phyloP scores from a whole-genome alignment of 139 green algal species.

The Eudorina sp. region DNA sequence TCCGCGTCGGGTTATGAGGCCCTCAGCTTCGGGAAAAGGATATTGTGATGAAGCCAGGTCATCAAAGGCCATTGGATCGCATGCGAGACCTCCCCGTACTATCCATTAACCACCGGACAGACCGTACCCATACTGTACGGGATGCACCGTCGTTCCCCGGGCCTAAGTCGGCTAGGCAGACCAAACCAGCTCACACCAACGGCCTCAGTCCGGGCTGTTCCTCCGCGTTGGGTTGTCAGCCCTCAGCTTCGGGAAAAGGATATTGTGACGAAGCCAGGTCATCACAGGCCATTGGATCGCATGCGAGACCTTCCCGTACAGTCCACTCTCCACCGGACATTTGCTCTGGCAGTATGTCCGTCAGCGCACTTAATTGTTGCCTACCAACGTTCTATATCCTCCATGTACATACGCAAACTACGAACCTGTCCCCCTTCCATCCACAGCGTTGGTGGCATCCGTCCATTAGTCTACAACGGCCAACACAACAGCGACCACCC shows the following conservation, averaged over 20 bases:
- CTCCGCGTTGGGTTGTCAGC: background rate
- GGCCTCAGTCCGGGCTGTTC: slow-evolving; percentile 23
- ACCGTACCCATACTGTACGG: too few relatives aligned
- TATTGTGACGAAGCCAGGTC: slow-evolving; percentile 1
- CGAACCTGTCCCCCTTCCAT: background rate
- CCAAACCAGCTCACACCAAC: background rate
- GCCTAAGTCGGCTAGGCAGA: too few relatives aligned
- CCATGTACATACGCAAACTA: too few relatives aligned
- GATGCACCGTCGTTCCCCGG: too few relatives aligned
- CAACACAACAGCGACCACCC: too few relatives aligned
- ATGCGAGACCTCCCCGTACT: too few relatives aligned
- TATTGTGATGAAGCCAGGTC: slow-evolving; percentile 1
- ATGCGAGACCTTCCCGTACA: too few relatives aligned
- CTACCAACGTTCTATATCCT: too few relatives aligned
- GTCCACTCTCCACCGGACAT: too few relatives aligned
- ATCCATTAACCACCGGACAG: too few relatives aligned
- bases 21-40: slow-evolving; percentile 43
- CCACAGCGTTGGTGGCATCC: background rate
- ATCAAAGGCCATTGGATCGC: background rate
- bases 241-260: slow-evolving; percentile 43
- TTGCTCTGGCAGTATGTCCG: too few relatives aligned
- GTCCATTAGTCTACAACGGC: background rate
- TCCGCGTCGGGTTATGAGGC: background rate
- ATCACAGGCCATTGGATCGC: background rate
- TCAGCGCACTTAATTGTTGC: too few relatives aligned